A percentile compares a stretch with the other conserved stretches of the same genome.
These are phyloP conservation scores for Pseudogymnoascus destructans DNA, from an alignment of 2,329 filamentous ascomycete genomes.

Conservation along the genomic window DNA sequence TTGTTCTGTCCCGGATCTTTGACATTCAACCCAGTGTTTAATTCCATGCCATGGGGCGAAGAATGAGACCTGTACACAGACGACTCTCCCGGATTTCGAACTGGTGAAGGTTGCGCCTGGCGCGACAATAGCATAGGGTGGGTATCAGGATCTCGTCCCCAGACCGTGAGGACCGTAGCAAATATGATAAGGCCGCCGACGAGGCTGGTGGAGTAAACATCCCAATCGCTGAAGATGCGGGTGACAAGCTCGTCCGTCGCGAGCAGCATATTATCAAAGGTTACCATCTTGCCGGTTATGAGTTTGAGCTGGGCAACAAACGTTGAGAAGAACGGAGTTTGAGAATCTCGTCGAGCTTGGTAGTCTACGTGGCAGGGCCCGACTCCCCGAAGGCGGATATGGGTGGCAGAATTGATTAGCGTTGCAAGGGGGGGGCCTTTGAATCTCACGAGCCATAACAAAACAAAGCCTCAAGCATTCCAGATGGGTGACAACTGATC, in stretches of 20 bases:
- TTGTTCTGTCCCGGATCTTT: conserved; percentile 68
- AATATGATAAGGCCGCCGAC: conserved; percentile 52
- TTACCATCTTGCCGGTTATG: not conserved
- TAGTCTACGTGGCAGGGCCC: not conserved
- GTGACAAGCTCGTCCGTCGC: conserved; percentile 55
- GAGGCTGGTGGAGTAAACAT: conserved; percentile 63
- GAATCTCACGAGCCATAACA: conserved; percentile 5
- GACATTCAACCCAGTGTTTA: conserved; percentile 66
- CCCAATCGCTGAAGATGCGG: conserved; percentile 65
- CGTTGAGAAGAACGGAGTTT: not conserved
- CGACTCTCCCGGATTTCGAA: conserved; percentile 75
- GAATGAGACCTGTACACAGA: conserved; percentile 75
- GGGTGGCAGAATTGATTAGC: conserved; percentile 6
- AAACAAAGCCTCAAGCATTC: conserved; percentile 2
- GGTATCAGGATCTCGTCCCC: conserved; percentile 69
- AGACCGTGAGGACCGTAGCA: conserved; percentile 57
- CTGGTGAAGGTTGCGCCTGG: conserved; percentile 64
- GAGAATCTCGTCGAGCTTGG: not conserved
- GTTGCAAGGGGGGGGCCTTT: conserved; percentile 1
- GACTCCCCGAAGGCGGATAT: conserved; percentile 4
- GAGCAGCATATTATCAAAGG: conserved; percentile 3
- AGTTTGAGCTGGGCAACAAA: conserved; percentile 1
- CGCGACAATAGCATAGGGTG: conserved; percentile 84
- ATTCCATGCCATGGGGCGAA: conserved; percentile 70
- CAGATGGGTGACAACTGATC: not conserved